These are phyloP conservation scores for Leccinum boreale DNA, from an alignment of 768 basidiomycete genomes.

Conservation along the genomic window DNA sequence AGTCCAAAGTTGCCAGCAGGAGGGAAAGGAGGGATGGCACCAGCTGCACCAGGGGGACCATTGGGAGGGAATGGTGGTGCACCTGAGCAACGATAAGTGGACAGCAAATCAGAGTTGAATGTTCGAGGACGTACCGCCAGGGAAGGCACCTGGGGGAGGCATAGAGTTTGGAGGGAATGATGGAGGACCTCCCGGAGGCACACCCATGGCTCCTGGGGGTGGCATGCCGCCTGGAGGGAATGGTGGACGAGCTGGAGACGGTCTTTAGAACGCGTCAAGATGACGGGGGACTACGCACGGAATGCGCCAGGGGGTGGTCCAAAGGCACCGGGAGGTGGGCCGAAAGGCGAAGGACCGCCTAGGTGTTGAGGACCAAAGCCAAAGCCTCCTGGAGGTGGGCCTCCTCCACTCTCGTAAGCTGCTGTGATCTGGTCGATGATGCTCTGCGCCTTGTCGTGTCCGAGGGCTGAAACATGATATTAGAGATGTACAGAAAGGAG, in stretches of 20 bases:
- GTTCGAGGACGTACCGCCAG: slow-evolving; percentile 39
- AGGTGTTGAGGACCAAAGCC: slow-evolving; percentile 84
- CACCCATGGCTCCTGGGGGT: slow-evolving; percentile 47
- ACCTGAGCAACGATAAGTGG: slow-evolving; percentile 23
- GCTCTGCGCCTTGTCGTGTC: slow-evolving; percentile 95
- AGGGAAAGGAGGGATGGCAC: slow-evolving; percentile 31
- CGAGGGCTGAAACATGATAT: slow-evolving; percentile 53
- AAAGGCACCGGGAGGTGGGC: slow-evolving; percentile 47
- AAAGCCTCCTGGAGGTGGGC: slow-evolving; percentile 85
- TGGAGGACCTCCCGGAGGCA: slow-evolving; percentile 58
- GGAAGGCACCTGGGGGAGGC: slow-evolving; percentile 48
- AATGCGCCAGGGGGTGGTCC: slow-evolving; percentile 31
- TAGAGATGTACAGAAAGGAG: neutral
- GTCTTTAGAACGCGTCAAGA: slow-evolving; percentile 1
- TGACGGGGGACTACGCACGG: slow-evolving; percentile 12
- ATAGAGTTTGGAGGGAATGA: slow-evolving; percentile 68
- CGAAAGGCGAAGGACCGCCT: slow-evolving; percentile 50
- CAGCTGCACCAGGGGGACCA: slow-evolving; percentile 30
- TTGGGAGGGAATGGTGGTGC: slow-evolving; percentile 54
- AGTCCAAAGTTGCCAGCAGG: slow-evolving; percentile 34
- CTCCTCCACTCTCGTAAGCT: slow-evolving; percentile 82
- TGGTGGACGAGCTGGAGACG: slow-evolving; percentile 54
- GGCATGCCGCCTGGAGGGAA: slow-evolving; percentile 61
- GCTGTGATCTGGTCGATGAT: slow-evolving; percentile 99
- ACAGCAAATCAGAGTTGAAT: neutral